Conservation (phyloP, 1,284 basidiomycete species). For the Kalmanozyma brasiliensis region DNA sequence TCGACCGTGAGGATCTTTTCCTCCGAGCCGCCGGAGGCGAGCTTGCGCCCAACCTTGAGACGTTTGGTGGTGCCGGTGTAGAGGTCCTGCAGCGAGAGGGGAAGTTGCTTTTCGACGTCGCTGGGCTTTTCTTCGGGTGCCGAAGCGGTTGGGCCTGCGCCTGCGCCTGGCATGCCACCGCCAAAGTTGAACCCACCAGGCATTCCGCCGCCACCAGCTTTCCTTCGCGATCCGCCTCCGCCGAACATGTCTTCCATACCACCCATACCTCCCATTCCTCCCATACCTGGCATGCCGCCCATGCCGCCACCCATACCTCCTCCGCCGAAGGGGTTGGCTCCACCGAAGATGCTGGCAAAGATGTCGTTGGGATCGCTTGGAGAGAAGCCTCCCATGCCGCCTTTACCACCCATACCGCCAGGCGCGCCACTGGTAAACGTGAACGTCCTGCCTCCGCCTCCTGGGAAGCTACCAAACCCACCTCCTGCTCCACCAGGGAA, state of each 20-base stretch:
- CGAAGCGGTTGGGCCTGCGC: slow-evolving; percentile 2
- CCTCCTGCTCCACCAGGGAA: slow-evolving; percentile 36
- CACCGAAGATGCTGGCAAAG: slow-evolving; percentile 77
- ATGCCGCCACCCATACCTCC: slow-evolving; percentile 53
- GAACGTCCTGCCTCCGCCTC: slow-evolving; percentile 51
- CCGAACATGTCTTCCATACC: slow-evolving; percentile 61
- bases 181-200: slow-evolving; percentile 15
- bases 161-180: slow-evolving; percentile 46
- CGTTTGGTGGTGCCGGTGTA: slow-evolving; percentile 88
- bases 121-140: slow-evolving; percentile 69
- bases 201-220: slow-evolving; percentile 16
- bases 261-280: slow-evolving; percentile 46
- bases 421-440: slow-evolving; percentile 46
- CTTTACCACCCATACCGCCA: slow-evolving; percentile 30
- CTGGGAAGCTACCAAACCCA: slow-evolving; percentile 22
- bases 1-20: slow-evolving; percentile 79
- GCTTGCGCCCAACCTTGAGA: slow-evolving; percentile 83
- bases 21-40: slow-evolving; percentile 79
- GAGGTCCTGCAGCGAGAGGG: slow-evolving; percentile 88
- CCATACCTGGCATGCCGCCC: slow-evolving; percentile 58
- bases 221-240: slow-evolving; percentile 26
- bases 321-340: slow-evolving; percentile 48
- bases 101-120: slow-evolving; percentile 83
- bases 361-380: slow-evolving; percentile 85
- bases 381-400: slow-evolving; percentile 60